A percentile compares a stretch with the other conserved stretches of the same genome.
Conservation (phyloP, 805 yeast species). For the Lachancea waltii region DNA sequence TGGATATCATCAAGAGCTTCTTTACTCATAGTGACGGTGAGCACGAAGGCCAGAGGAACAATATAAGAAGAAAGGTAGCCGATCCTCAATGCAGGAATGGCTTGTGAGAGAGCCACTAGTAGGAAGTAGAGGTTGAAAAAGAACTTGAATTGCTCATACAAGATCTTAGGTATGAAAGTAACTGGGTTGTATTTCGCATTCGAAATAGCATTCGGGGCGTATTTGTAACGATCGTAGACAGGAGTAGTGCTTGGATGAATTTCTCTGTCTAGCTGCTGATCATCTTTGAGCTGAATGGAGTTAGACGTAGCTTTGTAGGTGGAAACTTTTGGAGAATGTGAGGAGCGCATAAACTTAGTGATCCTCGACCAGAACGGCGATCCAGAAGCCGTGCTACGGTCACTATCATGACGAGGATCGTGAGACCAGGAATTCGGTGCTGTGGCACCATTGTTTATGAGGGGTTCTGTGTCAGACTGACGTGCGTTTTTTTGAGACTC, state of each 20-base stretch:
- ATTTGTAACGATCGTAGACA: conserved; percentile 30
- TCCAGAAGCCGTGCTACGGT: neutral
- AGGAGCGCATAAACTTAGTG: conserved; percentile 2
- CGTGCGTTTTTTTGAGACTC: conserved; percentile 8
- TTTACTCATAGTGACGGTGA: conserved; percentile 87
- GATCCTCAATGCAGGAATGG: conserved; percentile 79
- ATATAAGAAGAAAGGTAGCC: conserved; percentile 91
- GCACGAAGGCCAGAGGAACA: conserved; percentile 90
- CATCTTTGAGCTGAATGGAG: conserved; percentile 23
- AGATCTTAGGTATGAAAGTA: conserved; percentile 79
- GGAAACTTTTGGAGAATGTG: conserved; percentile 9
- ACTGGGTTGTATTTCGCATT: conserved; percentile 91
- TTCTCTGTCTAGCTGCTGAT: conserved; percentile 34
- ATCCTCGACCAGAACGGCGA: conserved; percentile 15
- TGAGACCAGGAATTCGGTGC: conserved; percentile 5
- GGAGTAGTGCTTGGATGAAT: conserved; percentile 40
- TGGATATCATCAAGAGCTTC: conserved; percentile 93
- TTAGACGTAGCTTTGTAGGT: conserved; percentile 3
- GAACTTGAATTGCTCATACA: conserved; percentile 94
- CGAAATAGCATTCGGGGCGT: conserved; percentile 73
- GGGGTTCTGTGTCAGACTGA: conserved; percentile 11
- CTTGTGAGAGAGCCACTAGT: conserved; percentile 89
- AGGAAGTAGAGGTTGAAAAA: conserved; percentile 90
- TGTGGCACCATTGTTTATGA: conserved; percentile 9
- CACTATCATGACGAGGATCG: neutral